Evolutionary conservation across 2,329 filamentous ascomycete species (phyloP), one percentile per base, ranked within the genome.

Genomic region (Colletotrichum higginsianum): DNA sequence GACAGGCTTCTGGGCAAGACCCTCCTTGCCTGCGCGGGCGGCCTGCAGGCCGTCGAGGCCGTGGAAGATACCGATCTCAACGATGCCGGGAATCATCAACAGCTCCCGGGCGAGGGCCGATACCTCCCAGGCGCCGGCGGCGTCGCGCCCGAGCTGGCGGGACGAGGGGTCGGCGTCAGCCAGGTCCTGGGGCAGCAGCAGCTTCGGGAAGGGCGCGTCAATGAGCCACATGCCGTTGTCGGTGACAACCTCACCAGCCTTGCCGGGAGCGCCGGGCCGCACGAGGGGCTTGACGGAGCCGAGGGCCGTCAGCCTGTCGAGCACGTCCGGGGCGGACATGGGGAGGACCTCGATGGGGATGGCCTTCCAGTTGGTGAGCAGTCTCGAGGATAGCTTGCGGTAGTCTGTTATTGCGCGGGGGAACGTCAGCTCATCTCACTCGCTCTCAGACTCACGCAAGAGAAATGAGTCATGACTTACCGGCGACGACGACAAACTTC

Each of bases 331-430:
- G 38, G 93, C 93, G 52, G 95, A 92, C 75, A 96, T 89, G 26
- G 96, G 96, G 44, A 95, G 92, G 58, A 99, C 94, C 83, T 99
- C 96, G 76, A 99, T 95, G 26, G 96, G 96, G 70, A 99, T 94
- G 30, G 89, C 86, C 76, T 94, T 92, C 95, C 96, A 99, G 74
- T 86, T 88, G 5, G 88, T 91, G 68, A 91, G 89, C 38, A 99
- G 89, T 52, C 93, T 90, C 46, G 88, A 84, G 73, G 95, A 94
- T 75, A 95, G 89, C 84, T 99, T 99, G 77, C 96, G 91, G 80
- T 95, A 97, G 83, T 99, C 96, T 91, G 40, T 15, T 21, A 6
- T 56, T 38, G 35, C 35, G 8, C 35, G 79, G 72, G 40, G 5
- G 9, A 16, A 6, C 9, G 50, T 73, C 44, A 67, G 61, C 42